Conservation (phyloP, 208 protist species). For the Blastocrithidia nonstop region DNA sequence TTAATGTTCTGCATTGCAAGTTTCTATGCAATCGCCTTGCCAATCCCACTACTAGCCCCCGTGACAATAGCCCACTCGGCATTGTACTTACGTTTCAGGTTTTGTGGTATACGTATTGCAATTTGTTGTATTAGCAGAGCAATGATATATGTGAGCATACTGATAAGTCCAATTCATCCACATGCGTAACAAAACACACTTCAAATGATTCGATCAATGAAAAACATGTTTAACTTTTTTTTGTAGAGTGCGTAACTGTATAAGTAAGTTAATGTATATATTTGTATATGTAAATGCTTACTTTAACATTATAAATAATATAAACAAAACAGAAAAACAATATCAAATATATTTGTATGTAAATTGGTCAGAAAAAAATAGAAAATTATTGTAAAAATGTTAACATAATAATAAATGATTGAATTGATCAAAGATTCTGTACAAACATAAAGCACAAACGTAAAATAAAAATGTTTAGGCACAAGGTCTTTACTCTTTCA, state of each 20-base stretch:
- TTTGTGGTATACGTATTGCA: conserved; percentile 40
- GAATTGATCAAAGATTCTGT: not conserved
- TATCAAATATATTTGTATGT: conserved; percentile 3
- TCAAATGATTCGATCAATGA: conserved; percentile 47
- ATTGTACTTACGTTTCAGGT: conserved; percentile 64
- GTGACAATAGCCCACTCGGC: conserved; percentile 86
- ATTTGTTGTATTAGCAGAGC: conserved; percentile 29
- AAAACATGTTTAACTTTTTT: conserved; percentile 31
- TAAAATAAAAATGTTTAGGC: not conserved
- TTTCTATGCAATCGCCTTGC: conserved; percentile 85
- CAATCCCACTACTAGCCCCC: conserved; percentile 90
- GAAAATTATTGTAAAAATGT: conserved; percentile 3
- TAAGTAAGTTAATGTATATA: not conserved
- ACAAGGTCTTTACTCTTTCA: too few species aligned
- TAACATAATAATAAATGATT: not conserved
- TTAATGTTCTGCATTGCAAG: conserved; percentile 86
- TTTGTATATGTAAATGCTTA: not conserved
- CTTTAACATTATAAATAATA: not conserved
- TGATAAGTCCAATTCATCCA: conserved; percentile 55
- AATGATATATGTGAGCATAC: conserved; percentile 55
- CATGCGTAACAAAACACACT: conserved; percentile 33
- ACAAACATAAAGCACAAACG: not conserved
- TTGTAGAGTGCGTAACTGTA: conserved; percentile 2
- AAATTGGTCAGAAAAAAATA: conserved; percentile 1
- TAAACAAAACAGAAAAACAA: not conserved